Percentiles rank a stretch among this genome's conserved stretches.
phyloP scores from a whole-genome alignment of 805 yeast species.

The Yamadazyma olivae region DNA sequence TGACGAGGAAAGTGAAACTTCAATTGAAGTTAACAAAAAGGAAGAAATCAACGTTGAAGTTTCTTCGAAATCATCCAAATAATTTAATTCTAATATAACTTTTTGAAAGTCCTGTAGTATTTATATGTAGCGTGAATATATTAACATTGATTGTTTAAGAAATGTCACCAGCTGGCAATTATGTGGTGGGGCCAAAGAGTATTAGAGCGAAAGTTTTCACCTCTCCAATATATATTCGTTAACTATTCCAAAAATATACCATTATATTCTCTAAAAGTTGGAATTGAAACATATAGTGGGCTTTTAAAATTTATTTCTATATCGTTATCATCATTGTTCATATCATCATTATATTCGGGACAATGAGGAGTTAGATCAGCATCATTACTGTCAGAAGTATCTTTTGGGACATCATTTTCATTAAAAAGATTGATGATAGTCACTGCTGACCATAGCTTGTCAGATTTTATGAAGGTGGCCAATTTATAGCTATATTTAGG shows the following conservation, averaged over 20 bases:
- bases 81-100: background rate
- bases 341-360: no score
- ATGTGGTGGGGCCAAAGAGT: no score
- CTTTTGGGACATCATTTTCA: conserved; percentile 9
- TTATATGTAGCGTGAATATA: no score
- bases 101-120: no score
- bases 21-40: conserved; percentile 1
- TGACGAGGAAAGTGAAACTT: conserved; percentile 2
- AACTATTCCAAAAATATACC: conserved; percentile 6
- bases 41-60: conserved; percentile 6
- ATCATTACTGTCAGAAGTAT: no score
- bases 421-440: conserved; percentile 6
- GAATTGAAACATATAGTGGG: conserved; percentile 1
- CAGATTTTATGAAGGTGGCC: conserved; percentile 5
- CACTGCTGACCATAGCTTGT: conserved; percentile 9
- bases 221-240: background rate
- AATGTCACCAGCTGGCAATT: no score
- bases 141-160: no score
- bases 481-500: conserved; percentile 3
- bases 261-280: conserved; percentile 1
- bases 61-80: conserved; percentile 6
- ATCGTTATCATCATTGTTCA: conserved; percentile 1
- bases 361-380: no score
- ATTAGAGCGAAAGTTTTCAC: no score
- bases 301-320: conserved; percentile 5